These are phyloP conservation scores for Lepidium sativum DNA, from an alignment of 345 rosid genomes.

Conservation along the genomic window DNA sequence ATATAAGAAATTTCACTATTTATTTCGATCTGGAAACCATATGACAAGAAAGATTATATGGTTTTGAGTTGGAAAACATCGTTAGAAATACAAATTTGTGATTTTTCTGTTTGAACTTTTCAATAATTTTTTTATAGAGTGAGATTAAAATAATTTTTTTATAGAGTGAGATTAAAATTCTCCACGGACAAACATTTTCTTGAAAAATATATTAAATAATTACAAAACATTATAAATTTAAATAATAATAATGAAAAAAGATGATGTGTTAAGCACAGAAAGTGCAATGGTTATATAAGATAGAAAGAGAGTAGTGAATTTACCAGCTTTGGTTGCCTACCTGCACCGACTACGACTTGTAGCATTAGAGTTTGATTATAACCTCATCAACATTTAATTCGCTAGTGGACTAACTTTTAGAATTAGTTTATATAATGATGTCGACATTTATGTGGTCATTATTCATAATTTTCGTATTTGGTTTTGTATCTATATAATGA, in stretches of 20 bases:
- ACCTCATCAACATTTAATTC: not conserved
- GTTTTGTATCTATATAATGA: not conserved
- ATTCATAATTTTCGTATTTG: not conserved
- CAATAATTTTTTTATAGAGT: not conserved
- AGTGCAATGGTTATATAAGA: not conserved
- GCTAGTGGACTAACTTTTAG: constrained; percentile 16
- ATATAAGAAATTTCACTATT: too few species aligned
- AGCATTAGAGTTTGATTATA: not conserved
- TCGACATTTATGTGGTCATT: not conserved
- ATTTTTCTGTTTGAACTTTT: too few species aligned
- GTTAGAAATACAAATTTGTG: too few species aligned
- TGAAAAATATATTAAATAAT: not conserved
- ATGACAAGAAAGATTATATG: too few species aligned
- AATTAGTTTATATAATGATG: constrained; percentile 4
- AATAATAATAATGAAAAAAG: not conserved
- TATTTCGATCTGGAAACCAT: too few species aligned
- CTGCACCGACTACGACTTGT: constrained; percentile 9
- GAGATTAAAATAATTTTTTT: too few species aligned
- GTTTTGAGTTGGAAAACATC: too few species aligned
- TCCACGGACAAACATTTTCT: too few species aligned
- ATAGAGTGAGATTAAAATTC: too few species aligned
- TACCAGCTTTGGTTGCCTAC: not conserved
- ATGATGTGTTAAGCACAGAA: not conserved
- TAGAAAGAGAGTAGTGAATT: too few species aligned
- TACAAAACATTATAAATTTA: too few species aligned